A percentile compares a stretch with the other conserved stretches of the same genome.
Conservation (phyloP, 192 early-diverging fungal species). For the Chytriomyces sp. region DNA sequence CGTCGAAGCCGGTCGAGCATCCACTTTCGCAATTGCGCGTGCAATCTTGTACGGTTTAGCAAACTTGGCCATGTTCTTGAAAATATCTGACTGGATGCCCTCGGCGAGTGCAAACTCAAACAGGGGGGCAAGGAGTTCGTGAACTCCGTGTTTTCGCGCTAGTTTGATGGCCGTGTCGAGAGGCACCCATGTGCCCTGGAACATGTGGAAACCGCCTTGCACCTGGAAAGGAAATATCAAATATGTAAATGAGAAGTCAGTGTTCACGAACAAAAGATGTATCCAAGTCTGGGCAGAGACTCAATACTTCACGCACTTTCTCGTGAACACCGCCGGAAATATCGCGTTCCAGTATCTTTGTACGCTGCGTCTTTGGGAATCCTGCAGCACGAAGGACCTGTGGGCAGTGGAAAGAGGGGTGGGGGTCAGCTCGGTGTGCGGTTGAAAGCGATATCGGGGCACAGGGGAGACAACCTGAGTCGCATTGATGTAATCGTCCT, state of each 20-base stretch:
- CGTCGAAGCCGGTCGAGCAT: slow-evolving; percentile 8
- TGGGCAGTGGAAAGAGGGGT: too few species aligned
- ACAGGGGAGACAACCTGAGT: too few species aligned
- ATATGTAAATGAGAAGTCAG: not conserved
- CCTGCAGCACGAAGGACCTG: slow-evolving; percentile 89
- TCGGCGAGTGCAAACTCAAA: slow-evolving; percentile 13
- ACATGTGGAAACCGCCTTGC: slow-evolving; percentile 44
- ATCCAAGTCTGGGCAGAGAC: not conserved
- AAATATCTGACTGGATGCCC: slow-evolving; percentile 14
- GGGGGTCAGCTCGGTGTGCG: too few species aligned
- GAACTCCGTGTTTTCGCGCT: slow-evolving; percentile 29
- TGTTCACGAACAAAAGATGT: not conserved
- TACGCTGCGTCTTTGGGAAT: slow-evolving; percentile 91
- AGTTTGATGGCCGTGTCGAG: slow-evolving; percentile 34
- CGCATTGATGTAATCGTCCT: slow-evolving; percentile 93
- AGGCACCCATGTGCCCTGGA: slow-evolving; percentile 44
- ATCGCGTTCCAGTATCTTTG: slow-evolving; percentile 92
- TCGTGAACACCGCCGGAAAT: slow-evolving; percentile 89
- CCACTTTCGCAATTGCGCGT: not conserved
- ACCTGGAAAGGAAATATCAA: not conserved
- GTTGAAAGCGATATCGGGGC: too few species aligned
- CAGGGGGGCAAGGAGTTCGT: slow-evolving; percentile 26
- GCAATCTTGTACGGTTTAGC: slow-evolving; percentile 28
- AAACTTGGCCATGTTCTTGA: slow-evolving; percentile 30
- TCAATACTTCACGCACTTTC: slow-evolving; percentile 71